A percentile compares a stretch with the other conserved stretches of the same genome.
Evolutionary conservation across 163 green algal species (phyloP).

Genomic region (Chlamydomonas reinhardtii): DNA sequence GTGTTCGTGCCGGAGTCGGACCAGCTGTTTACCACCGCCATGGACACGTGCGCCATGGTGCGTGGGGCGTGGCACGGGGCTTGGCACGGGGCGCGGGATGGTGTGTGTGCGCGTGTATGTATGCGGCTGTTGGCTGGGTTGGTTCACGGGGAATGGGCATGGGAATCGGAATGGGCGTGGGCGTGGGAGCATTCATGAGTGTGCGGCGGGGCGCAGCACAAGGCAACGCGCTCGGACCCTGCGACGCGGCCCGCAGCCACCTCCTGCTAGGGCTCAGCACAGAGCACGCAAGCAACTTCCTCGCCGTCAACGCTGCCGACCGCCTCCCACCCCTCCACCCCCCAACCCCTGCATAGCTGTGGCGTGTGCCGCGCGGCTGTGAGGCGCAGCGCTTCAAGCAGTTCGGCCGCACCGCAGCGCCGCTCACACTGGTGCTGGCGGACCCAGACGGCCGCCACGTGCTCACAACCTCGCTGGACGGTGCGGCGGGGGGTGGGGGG

Average conservation of each 20-base stretch:
- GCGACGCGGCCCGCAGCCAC: too few relatives aligned
- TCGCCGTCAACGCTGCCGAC: too few relatives aligned
- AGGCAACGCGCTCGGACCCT: too few relatives aligned
- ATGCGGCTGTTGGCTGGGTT: too few relatives aligned
- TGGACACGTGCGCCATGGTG: conserved; percentile 44
- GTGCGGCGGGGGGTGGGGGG: not conserved
- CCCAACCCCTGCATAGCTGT: conserved; percentile 26
- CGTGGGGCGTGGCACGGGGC: not conserved
- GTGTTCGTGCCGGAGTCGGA: conserved; percentile 41
- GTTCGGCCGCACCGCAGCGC: conserved; percentile 31
- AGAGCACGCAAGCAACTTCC: too few relatives aligned
- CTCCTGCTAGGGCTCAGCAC: too few relatives aligned
- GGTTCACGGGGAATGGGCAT: too few relatives aligned
- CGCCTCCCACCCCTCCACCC: not conserved
- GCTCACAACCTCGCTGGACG: conserved; percentile 43
- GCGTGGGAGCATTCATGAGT: too few relatives aligned
- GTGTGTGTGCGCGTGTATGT: too few relatives aligned
- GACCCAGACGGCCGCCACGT: conserved; percentile 21
- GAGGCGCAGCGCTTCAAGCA: conserved; percentile 46
- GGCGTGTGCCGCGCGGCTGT: conserved; percentile 47
- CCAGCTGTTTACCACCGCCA: conserved; percentile 36
- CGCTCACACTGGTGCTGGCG: conserved; percentile 23
- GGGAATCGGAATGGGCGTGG: too few relatives aligned
- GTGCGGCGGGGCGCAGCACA: too few relatives aligned
- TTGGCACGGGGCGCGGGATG: too few relatives aligned